A percentile compares a stretch with the other conserved stretches of the same genome.
These are phyloP conservation scores for Daedaleopsis nitida DNA, from an alignment of 768 basidiomycete genomes.

Conservation along the genomic window DNA sequence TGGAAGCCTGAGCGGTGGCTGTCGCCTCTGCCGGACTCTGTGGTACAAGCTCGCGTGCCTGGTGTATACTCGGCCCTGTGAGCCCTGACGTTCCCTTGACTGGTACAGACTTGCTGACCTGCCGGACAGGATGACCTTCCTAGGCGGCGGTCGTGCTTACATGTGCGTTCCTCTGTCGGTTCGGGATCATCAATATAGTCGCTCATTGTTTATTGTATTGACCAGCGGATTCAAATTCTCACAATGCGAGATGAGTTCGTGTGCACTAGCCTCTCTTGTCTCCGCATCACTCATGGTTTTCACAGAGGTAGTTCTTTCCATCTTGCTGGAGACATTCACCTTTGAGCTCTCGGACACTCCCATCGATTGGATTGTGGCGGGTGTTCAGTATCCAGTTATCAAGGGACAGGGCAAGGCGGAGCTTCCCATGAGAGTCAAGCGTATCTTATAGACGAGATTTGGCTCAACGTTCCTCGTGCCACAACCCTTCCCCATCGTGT, in stretches of 20 bases:
- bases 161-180: constrained; percentile 34
- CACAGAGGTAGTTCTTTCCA: constrained; percentile 17
- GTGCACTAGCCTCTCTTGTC: too few relatives aligned
- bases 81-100: too few relatives aligned
- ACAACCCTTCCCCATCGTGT: too few relatives aligned
- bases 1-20: constrained; percentile 30
- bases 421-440: too few relatives aligned
- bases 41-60: constrained; percentile 15
- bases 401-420: too few relatives aligned
- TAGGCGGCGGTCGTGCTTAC: constrained; percentile 46
- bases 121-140: constrained; percentile 43
- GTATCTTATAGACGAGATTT: too few relatives aligned
- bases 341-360: constrained; percentile 13
- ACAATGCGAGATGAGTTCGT: constrained; percentile 24
- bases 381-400: constrained; percentile 17
- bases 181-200: too few relatives aligned
- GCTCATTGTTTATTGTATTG: too few relatives aligned
- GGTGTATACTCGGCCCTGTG: too few relatives aligned
- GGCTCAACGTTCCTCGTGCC: too few relatives aligned
- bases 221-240: constrained; percentile 25
- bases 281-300: too few relatives aligned
- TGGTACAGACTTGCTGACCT: constrained; percentile 14
- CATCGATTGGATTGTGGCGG: constrained; percentile 15
- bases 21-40: constrained; percentile 6
- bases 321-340: constrained; percentile 7